Evolutionary conservation across 768 basidiomycete species (phyloP), one percentile per base, ranked within the genome.

Genomic region (Thelephora aurantiotincta): DNA sequence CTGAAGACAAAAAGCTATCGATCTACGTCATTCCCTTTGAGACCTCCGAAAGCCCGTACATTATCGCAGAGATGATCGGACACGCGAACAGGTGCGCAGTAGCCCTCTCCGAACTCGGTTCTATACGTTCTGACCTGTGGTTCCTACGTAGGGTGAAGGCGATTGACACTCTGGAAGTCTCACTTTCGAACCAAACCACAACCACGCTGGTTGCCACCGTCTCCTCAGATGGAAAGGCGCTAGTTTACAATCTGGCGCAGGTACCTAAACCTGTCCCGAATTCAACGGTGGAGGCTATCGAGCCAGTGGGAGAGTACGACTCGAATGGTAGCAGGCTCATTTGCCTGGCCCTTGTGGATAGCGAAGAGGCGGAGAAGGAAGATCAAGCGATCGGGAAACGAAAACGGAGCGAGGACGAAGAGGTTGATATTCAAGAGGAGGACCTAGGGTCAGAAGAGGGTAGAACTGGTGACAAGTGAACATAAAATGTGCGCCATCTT

Each of bases 161-260:
- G 0, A 64, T 93, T 2, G 77, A 84, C 51, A 79, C 75, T 0
- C 68, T 88, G 33, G 55, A 64, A 5, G 74, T 90, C 48, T 68
- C 75, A 2, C 71, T 80, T 19, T 82, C 79, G 3, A 46, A 45
- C 14, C 59, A 60, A 30, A 54, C 52, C 38, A 68, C 70, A 6
- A 85, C 80, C 9, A 85, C 77, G 0, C 65, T 86, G 19, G 73
- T 78, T 2, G 75, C 78, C 52, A 85, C 90, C 2, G 79, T 77
- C 13, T 97, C 92, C 0, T 96, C 94, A 0, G 96, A 98, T 50
- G 96, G 96, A 6, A 77, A 78, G 50, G 74, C 92, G 48, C 75
- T 78, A 52, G 57, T 92, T 16, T 91, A 81, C 61, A 82, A 92
- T 60, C 64, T 90, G 48, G 70, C 72, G 1, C 56, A 62, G 5